Percentiles rank a stretch among this genome's conserved stretches.
These are phyloP conservation scores for Pleurotus cornucopiae DNA, from an alignment of 768 basidiomycete species.

Conservation along the genomic window DNA sequence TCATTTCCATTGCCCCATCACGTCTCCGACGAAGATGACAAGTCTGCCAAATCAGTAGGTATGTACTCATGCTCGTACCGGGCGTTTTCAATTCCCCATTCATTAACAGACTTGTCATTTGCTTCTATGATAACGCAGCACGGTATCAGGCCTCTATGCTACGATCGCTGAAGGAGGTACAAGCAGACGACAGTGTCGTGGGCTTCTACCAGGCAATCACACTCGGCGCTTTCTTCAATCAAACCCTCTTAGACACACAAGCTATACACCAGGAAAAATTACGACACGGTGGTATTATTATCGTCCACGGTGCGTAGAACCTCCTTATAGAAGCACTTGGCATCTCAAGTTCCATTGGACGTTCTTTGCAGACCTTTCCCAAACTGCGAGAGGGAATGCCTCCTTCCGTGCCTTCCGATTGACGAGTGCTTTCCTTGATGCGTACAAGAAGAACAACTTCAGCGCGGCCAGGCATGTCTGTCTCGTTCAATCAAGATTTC, in stretches of 20 bases:
- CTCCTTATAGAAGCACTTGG: neutral
- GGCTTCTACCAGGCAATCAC: slow-evolving; percentile 93
- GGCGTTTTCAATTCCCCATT: slow-evolving; percentile 5
- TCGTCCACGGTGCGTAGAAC: slow-evolving; percentile 68
- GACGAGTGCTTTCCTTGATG: slow-evolving; percentile 75
- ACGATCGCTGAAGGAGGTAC: slow-evolving; percentile 84
- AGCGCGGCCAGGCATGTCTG: slow-evolving; percentile 70
- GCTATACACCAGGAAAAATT: slow-evolving; percentile 83
- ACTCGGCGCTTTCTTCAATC: slow-evolving; percentile 82
- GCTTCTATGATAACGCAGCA: slow-evolving; percentile 32
- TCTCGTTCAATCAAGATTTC: slow-evolving; percentile 4
- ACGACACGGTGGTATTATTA: slow-evolving; percentile 79
- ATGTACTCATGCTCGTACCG: slow-evolving; percentile 20
- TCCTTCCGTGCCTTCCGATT: slow-evolving; percentile 88
- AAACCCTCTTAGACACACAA: slow-evolving; percentile 76
- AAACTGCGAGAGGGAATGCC: slow-evolving; percentile 77
- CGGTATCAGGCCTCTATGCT: slow-evolving; percentile 86
- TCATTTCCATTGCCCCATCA: slow-evolving; percentile 81
- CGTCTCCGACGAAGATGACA: slow-evolving; percentile 74
- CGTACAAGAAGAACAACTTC: slow-evolving; percentile 80
- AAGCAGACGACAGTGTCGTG: slow-evolving; percentile 86
- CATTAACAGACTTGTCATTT: slow-evolving; percentile 8
- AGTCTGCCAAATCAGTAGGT: slow-evolving; percentile 74
- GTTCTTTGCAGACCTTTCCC: slow-evolving; percentile 59
- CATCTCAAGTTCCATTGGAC: neutral